Evolutionary conservation across 352 stramenopile species (phyloP).

Genomic region (Phytophthora tubulina): DNA sequence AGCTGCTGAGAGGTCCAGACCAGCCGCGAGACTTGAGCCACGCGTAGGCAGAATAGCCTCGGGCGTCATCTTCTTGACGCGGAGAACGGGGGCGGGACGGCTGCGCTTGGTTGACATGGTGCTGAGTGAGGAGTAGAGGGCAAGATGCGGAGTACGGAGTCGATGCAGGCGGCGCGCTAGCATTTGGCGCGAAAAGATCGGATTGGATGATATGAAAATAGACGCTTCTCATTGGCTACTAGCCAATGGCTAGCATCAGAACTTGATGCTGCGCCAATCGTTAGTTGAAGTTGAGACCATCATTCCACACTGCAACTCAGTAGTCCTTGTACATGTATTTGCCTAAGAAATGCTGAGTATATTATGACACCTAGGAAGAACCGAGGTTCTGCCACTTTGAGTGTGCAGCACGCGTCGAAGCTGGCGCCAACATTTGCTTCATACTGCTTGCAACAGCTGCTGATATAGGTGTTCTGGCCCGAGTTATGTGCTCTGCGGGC

Average conservation of each 20-base stretch:
- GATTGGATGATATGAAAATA: slow-evolving; percentile 28
- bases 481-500: neutral
- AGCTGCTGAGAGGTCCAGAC: slow-evolving; percentile 87
- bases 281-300: slow-evolving; percentile 5
- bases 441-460: neutral
- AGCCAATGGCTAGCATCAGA: slow-evolving; percentile 1
- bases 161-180: neutral
- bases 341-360: too few relatives aligned
- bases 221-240: slow-evolving; percentile 17
- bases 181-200: slow-evolving; percentile 19
- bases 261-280: neutral
- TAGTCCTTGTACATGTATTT: too few relatives aligned
- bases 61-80: slow-evolving; percentile 88
- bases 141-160: slow-evolving; percentile 13
- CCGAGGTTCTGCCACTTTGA: neutral
- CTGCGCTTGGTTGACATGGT: slow-evolving; percentile 42
- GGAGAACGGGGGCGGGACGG: slow-evolving; percentile 54
- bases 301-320: neutral
- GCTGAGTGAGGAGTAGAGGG: neutral
- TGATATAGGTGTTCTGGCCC: neutral
- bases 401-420: neutral
- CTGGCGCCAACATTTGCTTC: neutral
- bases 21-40: slow-evolving; percentile 81
- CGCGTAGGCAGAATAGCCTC: slow-evolving; percentile 83
- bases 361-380: neutral